Conservation (phyloP, 2,329 filamentous ascomycete species). For the Botryosphaeria dothidea region DNA sequence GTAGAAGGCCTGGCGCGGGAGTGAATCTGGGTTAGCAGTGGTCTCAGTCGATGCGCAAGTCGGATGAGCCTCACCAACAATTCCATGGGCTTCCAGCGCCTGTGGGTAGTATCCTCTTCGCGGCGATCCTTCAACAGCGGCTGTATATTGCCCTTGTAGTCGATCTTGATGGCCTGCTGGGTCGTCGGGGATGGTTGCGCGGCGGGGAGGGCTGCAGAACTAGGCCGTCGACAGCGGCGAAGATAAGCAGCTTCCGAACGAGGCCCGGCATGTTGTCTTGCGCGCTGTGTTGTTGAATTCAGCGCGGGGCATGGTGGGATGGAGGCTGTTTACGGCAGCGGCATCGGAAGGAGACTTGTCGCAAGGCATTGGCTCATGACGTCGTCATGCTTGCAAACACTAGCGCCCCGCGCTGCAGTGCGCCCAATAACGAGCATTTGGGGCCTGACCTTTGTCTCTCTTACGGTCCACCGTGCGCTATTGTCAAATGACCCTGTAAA, state of each 20-base stretch:
- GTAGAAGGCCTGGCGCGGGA: constrained; percentile 70
- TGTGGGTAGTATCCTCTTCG: constrained; percentile 38
- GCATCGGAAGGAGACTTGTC: constrained; percentile 14
- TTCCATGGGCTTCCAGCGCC: constrained; percentile 50
- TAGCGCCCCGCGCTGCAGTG: constrained; percentile 1
- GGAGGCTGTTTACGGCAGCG: neutral
- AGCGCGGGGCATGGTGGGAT: neutral
- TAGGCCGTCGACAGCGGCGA: constrained; percentile 79
- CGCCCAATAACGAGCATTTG: neutral
- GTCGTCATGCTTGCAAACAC: constrained; percentile 10
- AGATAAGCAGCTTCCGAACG: constrained; percentile 77
- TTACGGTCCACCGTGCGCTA: neutral
- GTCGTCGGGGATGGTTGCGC: constrained; percentile 56
- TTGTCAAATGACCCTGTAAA: neutral
- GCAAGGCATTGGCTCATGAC: constrained; percentile 10
- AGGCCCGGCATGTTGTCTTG: constrained; percentile 66
- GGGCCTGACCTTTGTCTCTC: constrained; percentile 7
- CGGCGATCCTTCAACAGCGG: constrained; percentile 45
- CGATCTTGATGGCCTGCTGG: constrained; percentile 63
- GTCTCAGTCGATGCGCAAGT: neutral
- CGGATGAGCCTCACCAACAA: constrained; percentile 53
- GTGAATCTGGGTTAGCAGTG: constrained; percentile 8
- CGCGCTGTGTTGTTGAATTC: constrained; percentile 9
- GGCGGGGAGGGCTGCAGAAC: constrained; percentile 71
- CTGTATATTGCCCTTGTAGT: constrained; percentile 64